These are phyloP conservation scores for Didymella segeticola DNA, from an alignment of 2,329 filamentous ascomycete species.

Conservation along the genomic window DNA sequence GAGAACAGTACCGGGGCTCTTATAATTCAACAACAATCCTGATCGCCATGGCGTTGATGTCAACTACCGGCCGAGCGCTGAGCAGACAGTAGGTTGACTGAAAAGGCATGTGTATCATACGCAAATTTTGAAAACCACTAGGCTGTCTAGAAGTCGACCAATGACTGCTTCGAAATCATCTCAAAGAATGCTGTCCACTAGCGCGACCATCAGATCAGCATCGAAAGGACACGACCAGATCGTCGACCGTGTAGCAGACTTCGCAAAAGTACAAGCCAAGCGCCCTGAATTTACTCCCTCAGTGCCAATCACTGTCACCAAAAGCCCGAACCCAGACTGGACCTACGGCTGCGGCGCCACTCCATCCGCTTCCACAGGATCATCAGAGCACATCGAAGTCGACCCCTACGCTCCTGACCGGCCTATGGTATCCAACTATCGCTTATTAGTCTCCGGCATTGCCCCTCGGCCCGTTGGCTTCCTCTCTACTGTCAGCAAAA, in stretches of 20 bases:
- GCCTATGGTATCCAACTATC: slow-evolving; percentile 26
- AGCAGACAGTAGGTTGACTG: neutral
- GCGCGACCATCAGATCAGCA: neutral
- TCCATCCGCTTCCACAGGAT: neutral
- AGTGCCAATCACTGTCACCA: slow-evolving; percentile 13
- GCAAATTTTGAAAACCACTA: neutral
- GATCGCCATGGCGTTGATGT: neutral
- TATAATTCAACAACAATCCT: neutral
- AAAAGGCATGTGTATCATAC: neutral
- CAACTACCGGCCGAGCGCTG: neutral
- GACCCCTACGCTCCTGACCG: slow-evolving; percentile 23
- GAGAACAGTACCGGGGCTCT: neutral
- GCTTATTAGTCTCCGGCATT: slow-evolving; percentile 22
- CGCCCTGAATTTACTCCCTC: slow-evolving; percentile 17
- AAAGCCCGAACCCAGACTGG: slow-evolving; percentile 25
- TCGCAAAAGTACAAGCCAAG: slow-evolving; percentile 3
- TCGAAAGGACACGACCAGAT: neutral
- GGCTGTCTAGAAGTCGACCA: neutral
- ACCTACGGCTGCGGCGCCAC: slow-evolving; percentile 15
- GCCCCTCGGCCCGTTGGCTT: slow-evolving; percentile 26
- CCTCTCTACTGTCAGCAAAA: slow-evolving; percentile 19
- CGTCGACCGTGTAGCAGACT: neutral
- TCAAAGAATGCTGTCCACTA: neutral
- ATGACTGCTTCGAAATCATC: too few species aligned
- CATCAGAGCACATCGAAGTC: slow-evolving; percentile 16